Evolutionary conservation across 2,329 filamentous ascomycete species (phyloP).

Genomic region (Aspergillus brunneoviolaceus): DNA sequence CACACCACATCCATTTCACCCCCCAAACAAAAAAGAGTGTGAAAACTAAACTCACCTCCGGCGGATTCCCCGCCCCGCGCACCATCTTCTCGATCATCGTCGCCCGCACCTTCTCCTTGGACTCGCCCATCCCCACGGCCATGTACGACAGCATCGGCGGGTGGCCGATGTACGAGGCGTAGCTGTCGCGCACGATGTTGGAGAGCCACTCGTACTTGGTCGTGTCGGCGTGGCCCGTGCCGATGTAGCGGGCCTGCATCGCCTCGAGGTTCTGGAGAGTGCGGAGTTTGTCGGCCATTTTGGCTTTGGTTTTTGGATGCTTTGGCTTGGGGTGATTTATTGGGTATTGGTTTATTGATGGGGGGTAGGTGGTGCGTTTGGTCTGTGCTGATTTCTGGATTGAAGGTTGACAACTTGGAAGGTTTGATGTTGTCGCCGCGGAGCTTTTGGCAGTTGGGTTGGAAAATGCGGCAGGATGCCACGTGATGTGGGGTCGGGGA

Average conservation of each 20-base stretch:
- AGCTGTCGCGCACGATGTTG: conserved; percentile 92
- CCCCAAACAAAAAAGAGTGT: too few species aligned
- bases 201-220: conserved; percentile 97
- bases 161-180: conserved; percentile 85
- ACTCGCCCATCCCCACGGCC: conserved; percentile 82
- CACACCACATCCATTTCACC: too few species aligned
- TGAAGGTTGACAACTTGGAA: too few species aligned
- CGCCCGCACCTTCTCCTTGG: conserved; percentile 74
- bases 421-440: not conserved
- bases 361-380: not conserved
- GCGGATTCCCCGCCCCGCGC: conserved; percentile 64
- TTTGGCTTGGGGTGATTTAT: not conserved
- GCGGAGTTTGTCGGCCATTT: conserved; percentile 90
- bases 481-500: not conserved
- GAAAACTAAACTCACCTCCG: conserved; percentile 49
- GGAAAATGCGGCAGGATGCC: not conserved
- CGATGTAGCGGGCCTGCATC: conserved; percentile 92
- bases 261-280: conserved; percentile 97
- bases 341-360: not conserved
- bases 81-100: conserved; percentile 76
- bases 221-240: conserved; percentile 93
- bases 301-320: conserved; percentile 9
- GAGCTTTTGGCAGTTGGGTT: not conserved
- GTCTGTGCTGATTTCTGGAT: not conserved
- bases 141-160: conserved; percentile 86